Evolutionary conservation across 23 red algal genomes (phyloP).

Genomic region (Porphyridium purpureum): DNA sequence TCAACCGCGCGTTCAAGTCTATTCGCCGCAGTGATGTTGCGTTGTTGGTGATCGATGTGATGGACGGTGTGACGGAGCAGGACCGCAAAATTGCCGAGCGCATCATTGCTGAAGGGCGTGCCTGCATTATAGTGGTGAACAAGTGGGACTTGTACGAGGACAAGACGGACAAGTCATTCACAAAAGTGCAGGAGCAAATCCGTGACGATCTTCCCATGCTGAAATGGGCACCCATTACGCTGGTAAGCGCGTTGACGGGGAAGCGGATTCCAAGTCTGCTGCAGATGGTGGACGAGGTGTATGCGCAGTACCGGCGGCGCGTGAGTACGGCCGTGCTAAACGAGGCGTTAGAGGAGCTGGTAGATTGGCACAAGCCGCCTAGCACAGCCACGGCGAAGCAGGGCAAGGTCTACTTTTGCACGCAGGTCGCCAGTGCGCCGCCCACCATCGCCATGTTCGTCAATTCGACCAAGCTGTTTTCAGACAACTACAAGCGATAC

Average conservation of each 20-base stretch:
- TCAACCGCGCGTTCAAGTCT: conserved; percentile 90
- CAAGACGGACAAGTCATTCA: conserved; percentile 66
- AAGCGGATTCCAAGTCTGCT: conserved; percentile 41
- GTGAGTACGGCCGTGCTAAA: conserved; percentile 83
- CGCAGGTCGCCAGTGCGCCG: conserved; percentile 66
- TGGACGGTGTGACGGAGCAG: conserved; percentile 56
- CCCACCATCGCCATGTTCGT: conserved; percentile 97
- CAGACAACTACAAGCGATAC: conserved; percentile 78
- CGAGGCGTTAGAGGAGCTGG: conserved; percentile 64
- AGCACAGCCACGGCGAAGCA: conserved; percentile 33
- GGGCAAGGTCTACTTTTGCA: conserved; percentile 91
- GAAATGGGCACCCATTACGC: conserved; percentile 49
- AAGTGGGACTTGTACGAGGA: conserved; percentile 80
- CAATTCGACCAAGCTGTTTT: conserved; percentile 76
- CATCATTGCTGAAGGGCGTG: conserved; percentile 65
- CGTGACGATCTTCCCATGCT: conserved; percentile 40
- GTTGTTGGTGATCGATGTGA: conserved; percentile 66
- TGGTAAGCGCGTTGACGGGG: conserved; percentile 48
- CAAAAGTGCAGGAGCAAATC: conserved; percentile 18
- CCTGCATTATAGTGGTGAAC: conserved; percentile 78
- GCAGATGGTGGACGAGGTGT: conserved; percentile 40
- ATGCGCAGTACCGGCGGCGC: conserved; percentile 59
- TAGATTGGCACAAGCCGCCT: conserved; percentile 84
- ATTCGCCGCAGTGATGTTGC: conserved; percentile 89
- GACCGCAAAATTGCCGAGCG: conserved; percentile 90